These are phyloP conservation scores for Candida anutae DNA, from an alignment of 1,139 yeast species.

Conservation along the genomic window DNA sequence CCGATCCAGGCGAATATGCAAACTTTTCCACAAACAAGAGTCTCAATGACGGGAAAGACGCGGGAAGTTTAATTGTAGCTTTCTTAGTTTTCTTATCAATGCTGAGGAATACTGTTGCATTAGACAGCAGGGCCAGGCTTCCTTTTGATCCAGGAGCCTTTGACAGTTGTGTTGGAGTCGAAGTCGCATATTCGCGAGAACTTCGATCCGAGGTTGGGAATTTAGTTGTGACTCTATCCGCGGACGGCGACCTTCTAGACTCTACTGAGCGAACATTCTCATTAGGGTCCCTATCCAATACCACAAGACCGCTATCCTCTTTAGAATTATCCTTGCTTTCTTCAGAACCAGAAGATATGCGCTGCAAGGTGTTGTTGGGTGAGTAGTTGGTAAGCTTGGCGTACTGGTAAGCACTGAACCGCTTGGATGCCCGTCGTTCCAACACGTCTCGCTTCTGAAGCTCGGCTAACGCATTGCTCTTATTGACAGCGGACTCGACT, in stretches of 20 bases:
- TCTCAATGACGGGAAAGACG: slow-evolving; percentile 57
- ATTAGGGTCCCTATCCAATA: neutral
- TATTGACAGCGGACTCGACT: slow-evolving; percentile 1
- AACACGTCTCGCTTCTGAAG: slow-evolving; percentile 75
- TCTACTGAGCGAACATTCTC: neutral
- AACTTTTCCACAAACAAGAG: slow-evolving; percentile 79
- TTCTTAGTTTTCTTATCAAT: slow-evolving; percentile 59
- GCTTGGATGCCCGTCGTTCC: slow-evolving; percentile 83
- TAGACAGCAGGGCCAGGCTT: neutral
- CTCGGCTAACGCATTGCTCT: slow-evolving; percentile 57
- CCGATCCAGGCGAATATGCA: slow-evolving; percentile 70
- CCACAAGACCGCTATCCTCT: too few relatives aligned
- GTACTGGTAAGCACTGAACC: slow-evolving; percentile 90
- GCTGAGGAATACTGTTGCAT: slow-evolving; percentile 39
- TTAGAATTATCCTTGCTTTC: neutral
- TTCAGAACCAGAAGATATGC: slow-evolving; percentile 4
- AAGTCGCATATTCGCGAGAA: neutral
- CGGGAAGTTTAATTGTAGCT: slow-evolving; percentile 41
- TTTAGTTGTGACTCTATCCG: neutral
- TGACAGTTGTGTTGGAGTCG: neutral
- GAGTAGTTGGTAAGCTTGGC: slow-evolving; percentile 62
- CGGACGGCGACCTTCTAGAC: neutral
- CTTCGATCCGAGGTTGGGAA: neutral
- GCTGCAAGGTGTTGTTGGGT: slow-evolving; percentile 14
- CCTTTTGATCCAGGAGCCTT: too few relatives aligned